Evolutionary conservation across 768 basidiomycete species (phyloP).

Genomic region (Rhodotorula sphaerocarpa): DNA sequence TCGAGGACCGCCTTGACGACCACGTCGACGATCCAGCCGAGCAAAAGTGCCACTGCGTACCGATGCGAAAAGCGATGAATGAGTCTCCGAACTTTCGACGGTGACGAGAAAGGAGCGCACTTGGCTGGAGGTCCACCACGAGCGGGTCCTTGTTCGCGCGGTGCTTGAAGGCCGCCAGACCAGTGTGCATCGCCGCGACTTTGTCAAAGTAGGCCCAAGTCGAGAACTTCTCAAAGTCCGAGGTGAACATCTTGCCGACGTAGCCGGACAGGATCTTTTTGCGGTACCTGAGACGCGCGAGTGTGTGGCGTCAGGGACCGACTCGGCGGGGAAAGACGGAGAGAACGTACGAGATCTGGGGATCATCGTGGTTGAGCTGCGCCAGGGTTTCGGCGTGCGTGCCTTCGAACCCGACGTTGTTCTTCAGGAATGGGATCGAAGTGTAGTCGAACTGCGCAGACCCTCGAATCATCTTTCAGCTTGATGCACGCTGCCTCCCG

Average conservation of each 20-base stretch:
- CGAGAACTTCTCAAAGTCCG: background rate
- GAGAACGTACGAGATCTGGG: constrained; percentile 2
- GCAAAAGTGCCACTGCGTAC: background rate
- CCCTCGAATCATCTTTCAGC: background rate
- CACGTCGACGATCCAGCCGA: constrained; percentile 20
- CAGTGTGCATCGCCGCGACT: background rate
- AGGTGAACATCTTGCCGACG: constrained; percentile 6
- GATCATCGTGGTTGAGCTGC: constrained; percentile 4
- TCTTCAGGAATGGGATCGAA: constrained; percentile 4
- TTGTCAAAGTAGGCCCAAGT: constrained; percentile 14
- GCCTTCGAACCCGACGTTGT: constrained; percentile 13
- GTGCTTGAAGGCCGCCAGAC: constrained; percentile 8
- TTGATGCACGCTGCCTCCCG: background rate
- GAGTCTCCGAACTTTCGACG: background rate
- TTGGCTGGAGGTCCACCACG: constrained; percentile 12
- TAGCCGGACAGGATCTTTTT: constrained; percentile 10
- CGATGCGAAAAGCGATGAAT: background rate
- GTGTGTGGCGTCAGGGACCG: background rate
- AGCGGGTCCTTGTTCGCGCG: constrained; percentile 15
- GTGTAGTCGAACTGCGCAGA: constrained; percentile 1
- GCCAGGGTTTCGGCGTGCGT: constrained; percentile 1
- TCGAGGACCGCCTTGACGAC: constrained; percentile 11
- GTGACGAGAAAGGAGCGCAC: background rate
- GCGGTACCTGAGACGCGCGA: background rate
- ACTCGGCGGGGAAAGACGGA: background rate